Percentiles rank a stretch among this genome's conserved stretches.
Evolutionary conservation across 2,329 filamentous ascomycete genomes (phyloP).

Genomic region (Nemania sp.): DNA sequence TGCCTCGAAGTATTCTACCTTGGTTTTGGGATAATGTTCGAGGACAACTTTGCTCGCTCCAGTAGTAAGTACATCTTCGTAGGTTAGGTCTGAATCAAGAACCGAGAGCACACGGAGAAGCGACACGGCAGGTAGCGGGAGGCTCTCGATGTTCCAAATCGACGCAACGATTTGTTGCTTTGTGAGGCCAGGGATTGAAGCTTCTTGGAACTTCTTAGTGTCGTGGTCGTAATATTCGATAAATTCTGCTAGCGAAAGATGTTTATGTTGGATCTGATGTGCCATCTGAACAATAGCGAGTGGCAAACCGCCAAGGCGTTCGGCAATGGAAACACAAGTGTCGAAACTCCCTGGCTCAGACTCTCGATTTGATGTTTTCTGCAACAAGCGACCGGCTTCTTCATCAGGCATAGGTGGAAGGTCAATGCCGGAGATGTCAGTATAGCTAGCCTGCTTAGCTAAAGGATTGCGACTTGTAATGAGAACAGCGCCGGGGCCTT

Average conservation of each 20-base stretch:
- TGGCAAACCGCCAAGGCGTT: not conserved
- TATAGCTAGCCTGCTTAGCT: not conserved
- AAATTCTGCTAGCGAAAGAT: not conserved
- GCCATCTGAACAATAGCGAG: slow-evolving; percentile 1
- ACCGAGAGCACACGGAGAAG: not conserved
- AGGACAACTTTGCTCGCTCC: not conserved
- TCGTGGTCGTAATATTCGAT: not conserved
- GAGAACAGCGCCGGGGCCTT: not conserved
- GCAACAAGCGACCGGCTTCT: not conserved
- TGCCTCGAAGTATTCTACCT: not conserved
- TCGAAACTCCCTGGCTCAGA: not conserved
- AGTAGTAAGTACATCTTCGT: not conserved
- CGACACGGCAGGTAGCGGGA: not conserved
- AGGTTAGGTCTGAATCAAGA: not conserved
- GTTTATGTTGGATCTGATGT: not conserved
- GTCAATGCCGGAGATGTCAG: not conserved
- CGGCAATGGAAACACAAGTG: not conserved
- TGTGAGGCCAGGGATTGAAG: not conserved
- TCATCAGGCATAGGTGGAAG: not conserved
- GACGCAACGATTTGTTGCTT: not conserved
- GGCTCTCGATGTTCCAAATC: not conserved
- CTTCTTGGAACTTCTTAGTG: not conserved
- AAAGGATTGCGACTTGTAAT: not conserved
- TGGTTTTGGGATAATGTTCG: not conserved
- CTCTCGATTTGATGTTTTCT: not conserved